Percentiles rank a stretch among this genome's conserved stretches.
phyloP scores from a whole-genome alignment of 192 early-diverging fungal species.

The Coemansia sp. region DNA sequence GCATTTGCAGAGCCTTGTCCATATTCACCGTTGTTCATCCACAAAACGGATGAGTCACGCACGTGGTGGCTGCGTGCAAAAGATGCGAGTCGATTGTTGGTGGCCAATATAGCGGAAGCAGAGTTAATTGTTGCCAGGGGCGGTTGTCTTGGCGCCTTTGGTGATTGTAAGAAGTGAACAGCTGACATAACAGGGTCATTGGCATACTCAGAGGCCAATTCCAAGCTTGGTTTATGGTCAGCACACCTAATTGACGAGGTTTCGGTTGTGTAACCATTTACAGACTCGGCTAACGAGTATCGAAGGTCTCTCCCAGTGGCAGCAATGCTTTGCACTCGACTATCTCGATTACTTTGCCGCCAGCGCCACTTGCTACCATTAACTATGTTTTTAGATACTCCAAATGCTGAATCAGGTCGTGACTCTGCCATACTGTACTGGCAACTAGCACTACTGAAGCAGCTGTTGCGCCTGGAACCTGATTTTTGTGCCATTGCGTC shows the following conservation, averaged over 20 bases:
- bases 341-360: slow-evolving; percentile 6
- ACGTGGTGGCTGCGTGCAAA: slow-evolving; percentile 12
- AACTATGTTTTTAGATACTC: neutral
- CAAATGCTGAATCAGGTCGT: neutral
- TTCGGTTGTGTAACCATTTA: neutral
- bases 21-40: slow-evolving; percentile 30
- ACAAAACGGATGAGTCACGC: slow-evolving; percentile 45
- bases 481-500: neutral
- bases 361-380: neutral
- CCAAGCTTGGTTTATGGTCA: neutral
- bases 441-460: neutral
- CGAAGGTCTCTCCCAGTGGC: slow-evolving; percentile 36
- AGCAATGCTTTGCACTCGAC: slow-evolving; percentile 42
- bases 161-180: slow-evolving; percentile 4
- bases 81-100: slow-evolving; percentile 6
- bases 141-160: slow-evolving; percentile 3
- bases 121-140: neutral
- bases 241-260: neutral
- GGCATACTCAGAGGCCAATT: slow-evolving; percentile 3
- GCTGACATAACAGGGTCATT: slow-evolving; percentile 11
- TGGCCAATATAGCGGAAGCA: neutral
- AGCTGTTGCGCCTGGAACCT: neutral
- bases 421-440: neutral
- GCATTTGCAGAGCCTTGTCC: neutral
- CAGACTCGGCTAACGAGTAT: neutral